Base-by-base conservation (phyloP, 257 asterid genomes). In the Penstemon newberryi region DNA sequence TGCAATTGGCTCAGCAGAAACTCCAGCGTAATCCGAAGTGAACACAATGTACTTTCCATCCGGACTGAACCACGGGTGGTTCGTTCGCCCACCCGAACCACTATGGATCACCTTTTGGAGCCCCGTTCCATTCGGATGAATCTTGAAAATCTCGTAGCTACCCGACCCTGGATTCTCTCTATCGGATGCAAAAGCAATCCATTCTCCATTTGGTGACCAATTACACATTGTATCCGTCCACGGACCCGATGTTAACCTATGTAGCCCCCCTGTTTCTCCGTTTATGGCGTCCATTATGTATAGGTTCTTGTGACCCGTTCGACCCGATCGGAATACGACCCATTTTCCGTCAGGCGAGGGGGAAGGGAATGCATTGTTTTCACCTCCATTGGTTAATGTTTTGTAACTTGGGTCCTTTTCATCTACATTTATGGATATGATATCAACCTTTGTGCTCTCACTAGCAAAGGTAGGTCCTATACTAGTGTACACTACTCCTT, bases 221-320 rank as follows among this genome's bases (percentile, higher is more conserved):
- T 80, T 92, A 60, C 95, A 77, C 98, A 92, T 92, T 1, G 98
- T 92, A 67, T 92, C 98, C 0, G 89, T 74, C 97, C 98, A 92
- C 0, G 95, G 77, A 5, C 97, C 97, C 6, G 84, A 84, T 0
- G 97, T 87, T 36, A 92, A 73, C 74, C 77, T 72, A 50, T 71
- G 40, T 7, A 92, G 83, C 62, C 87, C 83, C 5, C 77, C 85
- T n/a, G 46, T 13, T 72, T 92, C 98, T 15, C 98, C 98, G 0
- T 85, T 60, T 57, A 85, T 39, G 4, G 97, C 91, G 52, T 92
- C 97, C 98, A 92, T 89, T 1, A 92, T 80, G 74, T 89, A 92
- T 56, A 92, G 64, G 75, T 92, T 92, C 77, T 92, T 92, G 75
- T 90, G 84, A 37, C 96, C 96, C 0, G 89, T 74, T 66, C 97